These are phyloP conservation scores for Fusarium nelsonii DNA, from an alignment of 2,329 filamentous ascomycete genomes.

Conservation along the genomic window DNA sequence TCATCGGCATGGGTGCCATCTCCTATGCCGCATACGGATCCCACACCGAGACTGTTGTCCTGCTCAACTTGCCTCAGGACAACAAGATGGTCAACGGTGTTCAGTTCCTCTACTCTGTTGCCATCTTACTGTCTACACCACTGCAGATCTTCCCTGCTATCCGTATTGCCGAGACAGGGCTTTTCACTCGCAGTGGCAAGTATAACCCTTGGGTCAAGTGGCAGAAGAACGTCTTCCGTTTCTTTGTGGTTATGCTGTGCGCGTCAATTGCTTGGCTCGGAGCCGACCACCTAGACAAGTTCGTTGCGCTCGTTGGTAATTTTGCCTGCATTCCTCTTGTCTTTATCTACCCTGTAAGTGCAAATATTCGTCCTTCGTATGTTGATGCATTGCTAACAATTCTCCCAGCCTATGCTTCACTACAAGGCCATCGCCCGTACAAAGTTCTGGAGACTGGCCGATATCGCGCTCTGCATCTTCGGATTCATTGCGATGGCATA, in stretches of 20 bases:
- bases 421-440: conserved; percentile 82
- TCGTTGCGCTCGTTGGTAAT: conserved; percentile 94
- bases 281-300: conserved; percentile 94
- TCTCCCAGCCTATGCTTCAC: conserved; percentile 85
- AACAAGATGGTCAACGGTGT: conserved; percentile 95
- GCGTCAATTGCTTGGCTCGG: conserved; percentile 91
- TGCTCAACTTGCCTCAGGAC: conserved; percentile 96
- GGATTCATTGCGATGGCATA: conserved; percentile 91
- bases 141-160: conserved; percentile 98
- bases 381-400: conserved; percentile 49
- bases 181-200: conserved; percentile 95
- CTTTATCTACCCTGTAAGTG: conserved; percentile 94
- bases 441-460: conserved; percentile 74
- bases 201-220: conserved; percentile 99
- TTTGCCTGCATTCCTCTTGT: conserved; percentile 98
- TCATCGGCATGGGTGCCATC: conserved; percentile 89
- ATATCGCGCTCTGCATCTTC: conserved; percentile 83
- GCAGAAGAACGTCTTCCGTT: conserved; percentile 98
- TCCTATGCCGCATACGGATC: conserved; percentile 97
- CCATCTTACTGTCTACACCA: conserved; percentile 95
- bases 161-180: conserved; percentile 92
- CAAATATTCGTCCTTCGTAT: not conserved
- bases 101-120: conserved; percentile 96
- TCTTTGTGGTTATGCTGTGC: conserved; percentile 89
- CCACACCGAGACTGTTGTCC: conserved; percentile 93